These are phyloP conservation scores for Colletotrichum kahawae DNA, from an alignment of 2,329 filamentous ascomycete genomes.

Conservation along the genomic window DNA sequence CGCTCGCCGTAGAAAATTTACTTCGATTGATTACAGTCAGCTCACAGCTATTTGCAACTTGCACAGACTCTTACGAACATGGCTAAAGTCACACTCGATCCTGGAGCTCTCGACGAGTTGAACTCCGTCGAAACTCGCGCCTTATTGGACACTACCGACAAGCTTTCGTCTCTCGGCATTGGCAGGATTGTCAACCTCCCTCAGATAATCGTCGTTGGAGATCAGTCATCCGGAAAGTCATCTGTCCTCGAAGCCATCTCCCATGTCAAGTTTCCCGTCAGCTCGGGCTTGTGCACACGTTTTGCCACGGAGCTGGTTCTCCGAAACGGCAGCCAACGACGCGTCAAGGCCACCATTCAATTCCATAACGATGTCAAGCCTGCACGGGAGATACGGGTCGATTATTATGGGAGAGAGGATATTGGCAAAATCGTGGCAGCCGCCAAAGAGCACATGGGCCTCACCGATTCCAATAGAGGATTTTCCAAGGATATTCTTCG, in stretches of 20 bases:
- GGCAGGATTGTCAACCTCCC: constrained; percentile 53
- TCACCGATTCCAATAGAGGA: constrained; percentile 30
- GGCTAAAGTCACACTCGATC: constrained; percentile 25
- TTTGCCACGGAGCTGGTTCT: constrained; percentile 67
- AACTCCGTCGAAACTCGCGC: constrained; percentile 47
- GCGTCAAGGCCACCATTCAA: constrained; percentile 49
- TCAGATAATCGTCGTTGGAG: constrained; percentile 63
- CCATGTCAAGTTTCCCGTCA: constrained; percentile 61
- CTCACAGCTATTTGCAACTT: too few species aligned
- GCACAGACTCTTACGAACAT: too few species aligned
- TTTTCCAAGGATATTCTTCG: constrained; percentile 53
- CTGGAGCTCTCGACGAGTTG: constrained; percentile 41
- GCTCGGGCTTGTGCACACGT: constrained; percentile 61
- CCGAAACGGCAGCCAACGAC: constrained; percentile 39
- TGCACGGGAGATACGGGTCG: constrained; percentile 32
- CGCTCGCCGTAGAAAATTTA: fast-evolving
- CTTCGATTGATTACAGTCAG: too few species aligned
- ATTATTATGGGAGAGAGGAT: constrained; percentile 33
- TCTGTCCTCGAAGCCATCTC: constrained; percentile 70
- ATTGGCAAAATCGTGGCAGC: constrained; percentile 54
- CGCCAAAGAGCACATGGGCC: constrained; percentile 56
- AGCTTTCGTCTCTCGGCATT: constrained; percentile 53
- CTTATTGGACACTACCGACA: constrained; percentile 58
- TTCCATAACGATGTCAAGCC: constrained; percentile 30
- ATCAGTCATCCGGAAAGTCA: constrained; percentile 67